Conservation (phyloP, 176 grass and related monocot species). For the Carex myosuroides region DNA sequence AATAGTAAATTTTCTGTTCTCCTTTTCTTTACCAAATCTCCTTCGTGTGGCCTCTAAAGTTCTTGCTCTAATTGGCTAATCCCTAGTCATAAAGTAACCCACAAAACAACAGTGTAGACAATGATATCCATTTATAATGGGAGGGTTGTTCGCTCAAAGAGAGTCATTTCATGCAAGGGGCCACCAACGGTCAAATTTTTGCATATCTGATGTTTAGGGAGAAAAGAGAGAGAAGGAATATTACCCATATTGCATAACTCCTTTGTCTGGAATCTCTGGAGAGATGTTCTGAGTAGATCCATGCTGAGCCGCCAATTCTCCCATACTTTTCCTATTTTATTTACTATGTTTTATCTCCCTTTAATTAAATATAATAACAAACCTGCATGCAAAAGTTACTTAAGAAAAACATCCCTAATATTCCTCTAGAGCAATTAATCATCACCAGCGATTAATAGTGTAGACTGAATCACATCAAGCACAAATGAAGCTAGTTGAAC, state of each 20-base stretch:
- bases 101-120: neutral
- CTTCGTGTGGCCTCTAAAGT: neutral
- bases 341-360: slow-evolving; percentile 6
- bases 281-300: neutral
- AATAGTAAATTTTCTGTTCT: neutral
- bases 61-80: neutral
- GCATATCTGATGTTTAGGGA: neutral
- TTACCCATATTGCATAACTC: slow-evolving; percentile 90
- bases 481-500: slow-evolving; percentile 55
- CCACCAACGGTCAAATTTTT: too few relatives aligned
- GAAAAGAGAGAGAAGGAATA: neutral
- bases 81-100: neutral
- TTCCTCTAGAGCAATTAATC: slow-evolving; percentile 35
- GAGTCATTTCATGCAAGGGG: too few relatives aligned
- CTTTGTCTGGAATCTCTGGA: slow-evolving; percentile 36
- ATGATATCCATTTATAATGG: neutral
- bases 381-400: slow-evolving; percentile 80
- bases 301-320: slow-evolving; percentile 12
- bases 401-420: slow-evolving; percentile 48
- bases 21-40: too few relatives aligned
- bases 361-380: slow-evolving; percentile 46
- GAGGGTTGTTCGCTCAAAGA: neutral
- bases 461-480: slow-evolving; percentile 46
- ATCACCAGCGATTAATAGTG: slow-evolving; percentile 34
- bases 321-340: slow-evolving; percentile 16